These are phyloP conservation scores for Penicillium tannophilum DNA, from an alignment of 495 filamentous ascomycete genomes.

Conservation along the genomic window DNA sequence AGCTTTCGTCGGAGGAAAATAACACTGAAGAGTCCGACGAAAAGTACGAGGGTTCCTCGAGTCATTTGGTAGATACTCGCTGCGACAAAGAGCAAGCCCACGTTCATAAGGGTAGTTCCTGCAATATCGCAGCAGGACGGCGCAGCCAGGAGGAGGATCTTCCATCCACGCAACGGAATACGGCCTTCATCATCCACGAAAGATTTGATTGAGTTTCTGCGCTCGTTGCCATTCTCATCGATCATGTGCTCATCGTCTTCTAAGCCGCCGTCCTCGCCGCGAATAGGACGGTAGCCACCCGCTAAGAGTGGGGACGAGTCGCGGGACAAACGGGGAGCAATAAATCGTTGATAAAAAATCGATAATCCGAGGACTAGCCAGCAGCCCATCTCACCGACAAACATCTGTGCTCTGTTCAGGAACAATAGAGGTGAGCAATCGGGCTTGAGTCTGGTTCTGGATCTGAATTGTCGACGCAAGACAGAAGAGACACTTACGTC, in stretches of 20 bases:
- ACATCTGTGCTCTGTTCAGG: slow-evolving; percentile 72
- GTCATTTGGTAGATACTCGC: slow-evolving; percentile 99
- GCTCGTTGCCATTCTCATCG: slow-evolving; percentile 7
- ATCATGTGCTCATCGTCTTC: slow-evolving; percentile 50
- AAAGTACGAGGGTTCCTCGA: slow-evolving; percentile 87
- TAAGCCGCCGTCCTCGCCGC: slow-evolving; percentile 41
- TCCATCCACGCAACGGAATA: slow-evolving; percentile 67
- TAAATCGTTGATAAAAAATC: slow-evolving; percentile 62
- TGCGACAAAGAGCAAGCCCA: slow-evolving; percentile 88
- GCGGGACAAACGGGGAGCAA: slow-evolving; percentile 35
- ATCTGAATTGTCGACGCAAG: background rate
- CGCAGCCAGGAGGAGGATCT: slow-evolving; percentile 74
- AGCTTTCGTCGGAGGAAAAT: slow-evolving; percentile 80
- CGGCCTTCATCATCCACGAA: slow-evolving; percentile 47
- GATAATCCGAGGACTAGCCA: slow-evolving; percentile 80
- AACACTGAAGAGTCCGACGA: slow-evolving; percentile 94
- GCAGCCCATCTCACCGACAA: slow-evolving; percentile 88
- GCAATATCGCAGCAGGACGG: slow-evolving; percentile 93
- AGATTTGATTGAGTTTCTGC: slow-evolving; percentile 43
- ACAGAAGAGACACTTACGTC: slow-evolving; percentile 54
- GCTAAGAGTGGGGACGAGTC: slow-evolving; percentile 46
- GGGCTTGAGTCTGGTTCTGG: background rate
- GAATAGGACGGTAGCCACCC: slow-evolving; percentile 67
- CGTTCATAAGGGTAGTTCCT: slow-evolving; percentile 96
- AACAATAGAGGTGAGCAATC: slow-evolving; percentile 15